Evolutionary conservation across 2,329 filamentous ascomycete species (phyloP), one percentile per base, ranked within the genome.

Genomic region (Colletotrichum eleusines): DNA sequence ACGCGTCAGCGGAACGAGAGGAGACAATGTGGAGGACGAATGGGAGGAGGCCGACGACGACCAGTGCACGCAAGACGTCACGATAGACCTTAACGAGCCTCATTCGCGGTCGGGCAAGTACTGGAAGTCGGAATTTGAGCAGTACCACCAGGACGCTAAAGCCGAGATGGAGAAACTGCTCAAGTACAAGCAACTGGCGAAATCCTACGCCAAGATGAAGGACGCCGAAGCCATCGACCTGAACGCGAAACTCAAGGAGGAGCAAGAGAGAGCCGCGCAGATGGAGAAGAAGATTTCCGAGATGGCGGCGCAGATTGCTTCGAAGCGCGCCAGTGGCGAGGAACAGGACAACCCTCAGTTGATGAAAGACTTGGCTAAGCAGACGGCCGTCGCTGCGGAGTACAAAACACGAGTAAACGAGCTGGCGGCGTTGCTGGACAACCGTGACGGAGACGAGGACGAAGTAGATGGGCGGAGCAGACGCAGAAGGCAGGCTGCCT

Each of bases 71-170:
- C 84, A 86, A 65, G 91, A 94, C 75, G 82, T 90, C 67, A 94
- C 92, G 0, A 81, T 91, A 58, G 92, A 94, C 75, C 81, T 94
- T 59, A 91, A 91, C 73, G 90, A 93, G 75, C 92, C 93, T 8
- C 88, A 90, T 73, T 94, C 92, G 2, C 88, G 91, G 70, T 94
- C 92, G 5, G 92, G 92, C 8, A 90, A 88, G 75, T 94, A 92
- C 80, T 95, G 93, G 93, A 95, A 95, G 80, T 86, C 88, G 31
- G 89, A 94, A 76, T 95, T 92, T 75, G 87, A 93, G 74, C 87
- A 86, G 65, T 95, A 95, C 76, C 90, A 93, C 59, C 85, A 89
- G 54, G 91, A 92, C 73, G 92, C 92, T 73, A 89, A 89, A 78
- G 86, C 85, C 53, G 91, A 95, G 79, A 91, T 94, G 85, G 90